Conservation (phyloP, 345 rosid species). For the Syzygium aqueum region DNA sequence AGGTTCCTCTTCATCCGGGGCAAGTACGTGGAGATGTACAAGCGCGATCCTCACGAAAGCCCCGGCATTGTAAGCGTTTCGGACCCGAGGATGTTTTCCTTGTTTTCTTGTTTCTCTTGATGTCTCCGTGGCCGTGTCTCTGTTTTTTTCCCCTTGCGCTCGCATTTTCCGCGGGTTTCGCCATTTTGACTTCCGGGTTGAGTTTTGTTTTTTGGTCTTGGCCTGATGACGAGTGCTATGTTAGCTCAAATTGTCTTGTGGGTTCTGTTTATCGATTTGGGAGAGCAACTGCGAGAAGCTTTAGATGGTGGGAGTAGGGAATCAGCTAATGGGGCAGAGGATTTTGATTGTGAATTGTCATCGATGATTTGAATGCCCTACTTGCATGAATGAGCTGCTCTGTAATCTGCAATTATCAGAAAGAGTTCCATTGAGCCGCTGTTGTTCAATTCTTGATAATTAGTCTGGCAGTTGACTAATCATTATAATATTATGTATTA, state of each 20-base stretch:
- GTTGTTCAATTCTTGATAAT: background rate
- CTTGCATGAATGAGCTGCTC: background rate
- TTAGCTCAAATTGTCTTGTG: background rate
- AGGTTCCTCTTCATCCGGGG: constrained; percentile 69
- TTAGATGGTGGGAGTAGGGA: background rate
- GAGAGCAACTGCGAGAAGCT: background rate
- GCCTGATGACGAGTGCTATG: background rate
- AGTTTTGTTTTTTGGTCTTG: background rate
- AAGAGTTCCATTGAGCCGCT: background rate
- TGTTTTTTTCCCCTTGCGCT: background rate
- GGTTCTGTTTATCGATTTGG: background rate
- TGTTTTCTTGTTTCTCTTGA: background rate
- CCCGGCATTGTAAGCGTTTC: constrained; percentile 67
- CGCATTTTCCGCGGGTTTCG: background rate
- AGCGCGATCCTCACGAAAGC: constrained; percentile 80
- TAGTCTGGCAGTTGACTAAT: background rate
- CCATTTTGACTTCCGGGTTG: background rate
- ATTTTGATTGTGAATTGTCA: background rate
- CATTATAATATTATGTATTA: background rate
- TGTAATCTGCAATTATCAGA: background rate
- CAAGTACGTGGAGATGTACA: constrained; percentile 82
- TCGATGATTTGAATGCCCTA: background rate
- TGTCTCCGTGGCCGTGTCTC: background rate
- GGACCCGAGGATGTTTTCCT: background rate
- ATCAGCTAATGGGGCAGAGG: background rate